These are phyloP conservation scores for Fomes fomentarius DNA, from an alignment of 1,284 basidiomycete species.

Conservation along the genomic window DNA sequence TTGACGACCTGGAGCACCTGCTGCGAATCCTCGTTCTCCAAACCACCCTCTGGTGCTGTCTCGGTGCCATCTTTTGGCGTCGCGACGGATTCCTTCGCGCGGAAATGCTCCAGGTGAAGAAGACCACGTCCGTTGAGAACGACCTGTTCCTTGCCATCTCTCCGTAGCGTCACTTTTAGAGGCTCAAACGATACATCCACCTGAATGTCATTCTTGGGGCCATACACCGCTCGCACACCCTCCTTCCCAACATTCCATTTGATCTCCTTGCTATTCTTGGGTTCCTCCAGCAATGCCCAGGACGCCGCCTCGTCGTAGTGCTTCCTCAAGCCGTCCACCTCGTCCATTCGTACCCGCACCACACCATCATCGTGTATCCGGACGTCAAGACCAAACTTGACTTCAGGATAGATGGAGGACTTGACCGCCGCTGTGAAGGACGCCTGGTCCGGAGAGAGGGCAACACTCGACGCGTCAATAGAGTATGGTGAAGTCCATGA, in stretches of 20 bases:
- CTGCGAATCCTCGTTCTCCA: slow-evolving; percentile 47
- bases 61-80: slow-evolving; percentile 40
- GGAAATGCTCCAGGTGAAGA: slow-evolving; percentile 98
- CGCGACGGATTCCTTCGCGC: slow-evolving; percentile 59
- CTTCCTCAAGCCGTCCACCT: slow-evolving; percentile 75
- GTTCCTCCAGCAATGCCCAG: slow-evolving; percentile 83
- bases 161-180: slow-evolving; percentile 70
- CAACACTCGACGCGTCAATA: slow-evolving; percentile 57
- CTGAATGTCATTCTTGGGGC: slow-evolving; percentile 61
- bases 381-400: slow-evolving; percentile 81
- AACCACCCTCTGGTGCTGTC: slow-evolving; percentile 41
- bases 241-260: slow-evolving; percentile 68
- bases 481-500: slow-evolving; percentile 87
- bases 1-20: slow-evolving; percentile 55
- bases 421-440: slow-evolving; percentile 72
- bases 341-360: slow-evolving; percentile 85
- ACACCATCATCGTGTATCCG: slow-evolving; percentile 85
- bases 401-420: slow-evolving; percentile 81
- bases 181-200: slow-evolving; percentile 75
- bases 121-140: slow-evolving; percentile 90
- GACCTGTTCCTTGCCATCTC: slow-evolving; percentile 81
- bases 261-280: slow-evolving; percentile 54
- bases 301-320: slow-evolving; percentile 89
- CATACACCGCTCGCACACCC: slow-evolving; percentile 61
- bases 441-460: slow-evolving; percentile 56